These are phyloP conservation scores for Sporisorium scitamineum DNA, from an alignment of 1,284 basidiomycete species.

Conservation along the genomic window DNA sequence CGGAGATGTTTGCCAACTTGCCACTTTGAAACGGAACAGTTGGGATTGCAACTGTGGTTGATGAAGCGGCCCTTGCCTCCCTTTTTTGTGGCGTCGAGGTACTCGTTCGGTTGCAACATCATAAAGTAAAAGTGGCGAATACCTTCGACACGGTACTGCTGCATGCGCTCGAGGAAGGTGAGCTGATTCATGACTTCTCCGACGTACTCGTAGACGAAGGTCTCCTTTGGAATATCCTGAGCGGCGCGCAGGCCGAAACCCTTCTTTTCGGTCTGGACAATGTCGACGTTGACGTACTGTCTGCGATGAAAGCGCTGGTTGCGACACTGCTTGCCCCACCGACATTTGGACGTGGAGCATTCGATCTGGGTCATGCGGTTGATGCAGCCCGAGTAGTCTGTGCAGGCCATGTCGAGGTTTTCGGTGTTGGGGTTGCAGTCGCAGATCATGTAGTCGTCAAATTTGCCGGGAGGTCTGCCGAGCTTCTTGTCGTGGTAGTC, in stretches of 20 bases:
- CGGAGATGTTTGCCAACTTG: conserved; percentile 89
- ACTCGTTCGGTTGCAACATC: conserved; percentile 99
- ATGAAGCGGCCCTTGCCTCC: conserved; percentile 96
- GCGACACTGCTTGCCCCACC: conserved; percentile 82
- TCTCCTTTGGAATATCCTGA: conserved; percentile 78
- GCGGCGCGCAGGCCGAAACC: conserved; percentile 90
- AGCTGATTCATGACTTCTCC: conserved; percentile 92
- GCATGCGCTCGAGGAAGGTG: conserved; percentile 92
- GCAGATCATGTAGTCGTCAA: conserved; percentile 73
- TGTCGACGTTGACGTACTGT: conserved; percentile 87
- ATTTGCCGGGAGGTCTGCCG: conserved; percentile 85
- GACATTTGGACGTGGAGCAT: conserved; percentile 88
- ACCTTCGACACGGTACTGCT: conserved; percentile 90
- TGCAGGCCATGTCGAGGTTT: conserved; percentile 76
- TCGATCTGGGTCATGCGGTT: conserved; percentile 97
- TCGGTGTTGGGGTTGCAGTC: conserved; percentile 55
- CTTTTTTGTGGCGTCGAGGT: conserved; percentile 96
- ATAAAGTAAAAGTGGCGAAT: conserved; percentile 99
- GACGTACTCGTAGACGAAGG: conserved; percentile 97
- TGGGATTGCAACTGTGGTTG: conserved; percentile 98
- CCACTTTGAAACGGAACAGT: conserved; percentile 99
- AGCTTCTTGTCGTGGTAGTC: conserved; percentile 89
- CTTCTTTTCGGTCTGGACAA: conserved; percentile 94
- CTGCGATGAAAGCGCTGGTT: conserved; percentile 89
- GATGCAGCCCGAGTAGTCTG: conserved; percentile 92